A percentile compares a stretch with the other conserved stretches of the same genome.
phyloP scores from a whole-genome alignment of 257 asterid species.

The Solanum neorickii region DNA sequence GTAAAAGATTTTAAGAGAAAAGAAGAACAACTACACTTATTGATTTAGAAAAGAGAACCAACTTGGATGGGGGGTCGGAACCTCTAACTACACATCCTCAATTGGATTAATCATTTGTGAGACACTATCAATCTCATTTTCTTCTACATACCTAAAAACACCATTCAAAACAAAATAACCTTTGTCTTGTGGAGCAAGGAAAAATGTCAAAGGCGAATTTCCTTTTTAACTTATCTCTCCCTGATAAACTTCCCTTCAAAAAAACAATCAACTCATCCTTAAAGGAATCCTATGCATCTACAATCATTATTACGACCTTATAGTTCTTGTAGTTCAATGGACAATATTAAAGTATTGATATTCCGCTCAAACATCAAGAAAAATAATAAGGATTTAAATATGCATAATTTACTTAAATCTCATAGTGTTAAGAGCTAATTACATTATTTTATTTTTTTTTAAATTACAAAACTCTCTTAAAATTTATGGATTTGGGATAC shows the following conservation, averaged over 20 bases:
- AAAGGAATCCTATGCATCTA: slow-evolving; percentile 77
- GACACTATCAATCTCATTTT: slow-evolving; percentile 30
- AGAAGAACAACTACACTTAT: background rate
- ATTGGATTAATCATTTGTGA: slow-evolving; percentile 19
- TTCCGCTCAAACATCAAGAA: slow-evolving; percentile 34
- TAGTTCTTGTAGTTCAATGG: slow-evolving; percentile 75
- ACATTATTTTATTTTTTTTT: no score
- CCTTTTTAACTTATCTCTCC: slow-evolving; percentile 49
- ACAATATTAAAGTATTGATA: slow-evolving; percentile 60
- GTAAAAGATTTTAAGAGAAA: background rate
- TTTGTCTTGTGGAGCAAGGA: slow-evolving; percentile 88
- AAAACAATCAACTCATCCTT: slow-evolving; percentile 63
- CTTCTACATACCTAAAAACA: slow-evolving; percentile 58
- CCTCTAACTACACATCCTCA: slow-evolving; percentile 19
- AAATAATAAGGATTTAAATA: background rate
- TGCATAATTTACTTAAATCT: no score
- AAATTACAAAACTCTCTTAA: no score
- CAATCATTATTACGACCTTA: slow-evolving; percentile 82
- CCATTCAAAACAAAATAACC: slow-evolving; percentile 82
- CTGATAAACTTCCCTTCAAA: slow-evolving; percentile 89
- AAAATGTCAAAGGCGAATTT: slow-evolving; percentile 73
- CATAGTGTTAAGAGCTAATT: background rate
- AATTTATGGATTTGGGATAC: no score
- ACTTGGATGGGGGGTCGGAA: slow-evolving; percentile 48
- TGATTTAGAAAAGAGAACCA: background rate